These are phyloP conservation scores for Paracoccidioides brasiliensis DNA, from an alignment of 2,329 filamentous ascomycete species.

Conservation along the genomic window DNA sequence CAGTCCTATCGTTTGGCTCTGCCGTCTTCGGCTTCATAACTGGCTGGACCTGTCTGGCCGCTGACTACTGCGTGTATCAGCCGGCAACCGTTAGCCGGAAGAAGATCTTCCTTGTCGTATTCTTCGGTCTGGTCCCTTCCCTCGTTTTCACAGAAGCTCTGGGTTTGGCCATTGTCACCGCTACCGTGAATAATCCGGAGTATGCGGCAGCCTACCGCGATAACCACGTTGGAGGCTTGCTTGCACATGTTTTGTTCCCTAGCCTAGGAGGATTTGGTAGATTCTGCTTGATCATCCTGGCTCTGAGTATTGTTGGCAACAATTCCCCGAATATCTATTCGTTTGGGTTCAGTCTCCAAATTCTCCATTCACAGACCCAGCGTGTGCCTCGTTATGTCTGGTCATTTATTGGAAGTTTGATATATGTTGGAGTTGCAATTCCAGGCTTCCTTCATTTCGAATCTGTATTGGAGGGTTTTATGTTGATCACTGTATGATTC, in stretches of 20 bases:
- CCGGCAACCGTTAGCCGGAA: slow-evolving; percentile 45
- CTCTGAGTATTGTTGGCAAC: slow-evolving; percentile 55
- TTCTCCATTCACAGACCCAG: slow-evolving; percentile 46
- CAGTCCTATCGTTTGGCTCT: slow-evolving; percentile 52
- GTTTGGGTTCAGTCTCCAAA: slow-evolving; percentile 52
- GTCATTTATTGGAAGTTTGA: slow-evolving; percentile 47
- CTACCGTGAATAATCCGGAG: slow-evolving; percentile 45
- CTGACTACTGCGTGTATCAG: slow-evolving; percentile 73
- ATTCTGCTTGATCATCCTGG: slow-evolving; percentile 56
- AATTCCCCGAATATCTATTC: slow-evolving; percentile 65
- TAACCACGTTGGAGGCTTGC: slow-evolving; percentile 52
- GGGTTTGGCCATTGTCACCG: slow-evolving; percentile 56
- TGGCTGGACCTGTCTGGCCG: slow-evolving; percentile 61
- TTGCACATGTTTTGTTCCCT: slow-evolving; percentile 50
- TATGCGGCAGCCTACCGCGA: slow-evolving; percentile 44
- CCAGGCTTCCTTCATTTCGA: slow-evolving; percentile 56
- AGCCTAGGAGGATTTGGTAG: slow-evolving; percentile 53
- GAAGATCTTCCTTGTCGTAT: slow-evolving; percentile 58
- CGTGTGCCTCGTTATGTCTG: slow-evolving; percentile 55
- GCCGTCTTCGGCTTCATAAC: slow-evolving; percentile 57
- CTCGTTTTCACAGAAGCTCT: slow-evolving; percentile 63
- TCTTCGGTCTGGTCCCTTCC: slow-evolving; percentile 54
- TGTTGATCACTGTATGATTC: slow-evolving; percentile 42
- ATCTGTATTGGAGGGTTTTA: slow-evolving; percentile 54
- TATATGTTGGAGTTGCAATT: slow-evolving; percentile 57